Base-by-base conservation (phyloP, 768 basidiomycete genomes). In the Ramaria sp. region DNA sequence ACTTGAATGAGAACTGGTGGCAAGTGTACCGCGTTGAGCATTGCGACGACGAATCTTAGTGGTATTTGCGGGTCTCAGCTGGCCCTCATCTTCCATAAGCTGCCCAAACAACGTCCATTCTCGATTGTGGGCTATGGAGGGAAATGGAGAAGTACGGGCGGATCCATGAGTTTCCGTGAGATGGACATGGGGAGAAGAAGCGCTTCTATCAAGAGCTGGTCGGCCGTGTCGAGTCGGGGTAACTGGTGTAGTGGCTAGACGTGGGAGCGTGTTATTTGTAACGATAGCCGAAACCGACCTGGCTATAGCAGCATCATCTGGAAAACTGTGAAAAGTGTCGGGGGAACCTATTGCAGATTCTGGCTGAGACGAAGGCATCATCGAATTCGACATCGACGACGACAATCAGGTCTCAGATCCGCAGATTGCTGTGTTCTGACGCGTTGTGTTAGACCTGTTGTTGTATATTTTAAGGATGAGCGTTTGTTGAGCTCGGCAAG, bases 51-150 rank as follows among this genome's bases (percentile, higher is more conserved):
- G 37, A 34, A 47, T 20, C 38, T 22, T 46, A 37, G 20, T 19
- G 20, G 34, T 17, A 51, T 13, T 31, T 46, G 34, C 50, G 38
- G 20, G n/a, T n/a, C 38, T 70, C 38, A 73, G 63, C 39, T 76
- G 77, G 1, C 76, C 78, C 48, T 80, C 82, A 62, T 82, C 81
- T 64, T 85, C 80, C 82, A 87, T 85, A 41, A 85, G 66, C 65
- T 87, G 83, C 7, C 76, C 80, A 61, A 88, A 88, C 5, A 87
- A 68, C 0, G 83, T 71, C 86, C 86, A 88, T 70, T 76, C 67
- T 58, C 52, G 42, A 38, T 56, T 24, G 24, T 33, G 55, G 24
- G 24, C 19, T 19, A n/a, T 33, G 17, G 52, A 31, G 19, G n/a
- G 37, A 22, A 10, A 10, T 41, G 33, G 20, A 31, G 53, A 43